Evolutionary conservation across 805 yeast species (phyloP), one percentile per base, ranked within the genome.

Genomic region (Yarrowia sp.): DNA sequence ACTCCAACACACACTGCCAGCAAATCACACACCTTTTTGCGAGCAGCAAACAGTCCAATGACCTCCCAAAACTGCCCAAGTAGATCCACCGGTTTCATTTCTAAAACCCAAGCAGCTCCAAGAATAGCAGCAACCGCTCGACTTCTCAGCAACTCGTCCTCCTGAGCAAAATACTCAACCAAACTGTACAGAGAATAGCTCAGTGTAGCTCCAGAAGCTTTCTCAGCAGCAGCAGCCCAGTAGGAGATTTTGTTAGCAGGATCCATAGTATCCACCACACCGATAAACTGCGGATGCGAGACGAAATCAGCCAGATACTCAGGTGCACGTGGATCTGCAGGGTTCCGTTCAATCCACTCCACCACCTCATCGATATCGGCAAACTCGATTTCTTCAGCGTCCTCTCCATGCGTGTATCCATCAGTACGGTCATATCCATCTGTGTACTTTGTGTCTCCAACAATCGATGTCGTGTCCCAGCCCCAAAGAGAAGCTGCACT

Each of bases 401-500:
- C 28, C 13, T 51, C 60, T 4, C 44, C 60, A n/a, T 8, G n/a
- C 3, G 60, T 38, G 35, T 38, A 51, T 1, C 60, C 60, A 9
- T 51, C 44, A 1, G 44, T 51, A 1, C 60, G 43, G 11, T 51
- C 60, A 35, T 44, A 39, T 9, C 60, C 44, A 18, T 51, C 31
- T n/a, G 60, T 51, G 18, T 51, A 51, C 2, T 51, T 51, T 17
- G 60, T 51, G 13, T 51, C 60, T 8, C 60, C 60, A 22, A 51
- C 60, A n/a, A 51, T 51, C 8, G 44, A 38, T 5, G 47, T 55
- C 1, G 61, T 55, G 15, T 55, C 47, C 61, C 61, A 55, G 28
- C 61, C 61, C 61, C 61, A 55, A 10, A 55, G 47, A 18, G 61
- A 55, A 4, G 61, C 61, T 11, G 61, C 61, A 15, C 47, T 31